Evolutionary conservation across 2,329 filamentous ascomycete species (phyloP), one percentile per base, ranked within the genome.

Genomic region (Phialophora verrucosa): DNA sequence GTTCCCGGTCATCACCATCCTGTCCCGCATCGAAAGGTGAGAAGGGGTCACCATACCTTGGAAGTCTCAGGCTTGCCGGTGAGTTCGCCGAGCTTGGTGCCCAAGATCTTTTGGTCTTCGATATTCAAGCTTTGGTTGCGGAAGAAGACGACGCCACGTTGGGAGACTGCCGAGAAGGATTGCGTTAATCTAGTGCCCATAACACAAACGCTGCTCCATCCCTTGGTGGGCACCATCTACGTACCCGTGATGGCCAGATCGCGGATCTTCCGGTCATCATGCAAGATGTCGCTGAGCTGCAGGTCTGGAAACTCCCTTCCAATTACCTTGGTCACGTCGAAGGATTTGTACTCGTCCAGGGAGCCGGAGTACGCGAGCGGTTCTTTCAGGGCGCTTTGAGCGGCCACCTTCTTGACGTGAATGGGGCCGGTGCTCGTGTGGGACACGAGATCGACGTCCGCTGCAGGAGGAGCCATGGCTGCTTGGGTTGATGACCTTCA

Each of bases 221-320:
- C 4, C 1, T 29, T 11, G 7, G n/a, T 42, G 7, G 32, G 23
- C 38, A 32, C 1, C 35, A 27, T 1, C 20, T 27, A 27, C 81
- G 70, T 77, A 90, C 88, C 84, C 0, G 86, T 89, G 65, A 91
- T 87, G 32, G 88, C 89, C 0, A 91, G 79, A 71, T 91, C 89
- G 0, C 86, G 83, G 27, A 91, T 75, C 20, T 90, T 78, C 50
- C 87, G 84, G 63, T 91, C 88, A 0, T 86, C 81, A 73, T 90
- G 87, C 0, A 84, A 80, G 0, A 86, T 84, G 29, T 91, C 87
- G 51, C 91, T 79, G 71, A 84, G 83, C 23, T 65, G 64, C 44
- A 75, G 73, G 32, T 73, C 72, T 0, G 75, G 75, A 63, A 79
- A 85, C 69, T 85, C 83, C 17, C 77, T 76, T 11, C 83, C 83